Evolutionary conservation across 345 rosid species (phyloP), one percentile per base, ranked within the genome.

Genomic region (Rubroshorea leprosula): DNA sequence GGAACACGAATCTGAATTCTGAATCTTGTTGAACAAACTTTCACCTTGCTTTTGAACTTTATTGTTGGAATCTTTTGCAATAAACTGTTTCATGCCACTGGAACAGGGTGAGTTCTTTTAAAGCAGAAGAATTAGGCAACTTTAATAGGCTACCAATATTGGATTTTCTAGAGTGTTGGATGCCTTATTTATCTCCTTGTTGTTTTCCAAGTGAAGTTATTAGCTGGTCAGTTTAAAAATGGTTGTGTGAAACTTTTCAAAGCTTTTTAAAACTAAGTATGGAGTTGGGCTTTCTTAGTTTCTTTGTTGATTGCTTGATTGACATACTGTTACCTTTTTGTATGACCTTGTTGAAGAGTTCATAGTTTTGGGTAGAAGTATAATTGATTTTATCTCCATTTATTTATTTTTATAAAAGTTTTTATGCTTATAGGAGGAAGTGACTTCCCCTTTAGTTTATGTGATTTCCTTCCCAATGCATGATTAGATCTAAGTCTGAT

Each of bases 1-100:
- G 50, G 45, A 14, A 45, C 23, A 44, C 31, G 58, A 58, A 54
- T 62, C 59, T 54, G 51, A 54, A 54, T 62, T 62, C 59, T 54
- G 51, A 54, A 54, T 62, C 39, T 50, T 44, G 53, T 45, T 26
- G 9, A 3, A 15, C 21, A 44, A 53, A 52, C 23, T 44, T 41
- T 15, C 4, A 27, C 10, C 59, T 44, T 53, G 41, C n/a, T 62
- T 41, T 62, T 43, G 44, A 43, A 52, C 31, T 26, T 52, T 44
- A 9, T 53, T 26, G 23, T 22, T 53, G 43, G 3, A 25, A 62
- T 49, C 51, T 62, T 62, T 10, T 21, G 22, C 56, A 23, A 22
- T 13, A 38, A 26, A n/a, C 2, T 26, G 52, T 52, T 62, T 20
- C 52, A 39, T 19, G 27, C 51, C 45, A 20, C 27, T 44, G 66